phyloP scores from a whole-genome alignment of 495 filamentous ascomycete species.

The Cryomyces minteri region DNA sequence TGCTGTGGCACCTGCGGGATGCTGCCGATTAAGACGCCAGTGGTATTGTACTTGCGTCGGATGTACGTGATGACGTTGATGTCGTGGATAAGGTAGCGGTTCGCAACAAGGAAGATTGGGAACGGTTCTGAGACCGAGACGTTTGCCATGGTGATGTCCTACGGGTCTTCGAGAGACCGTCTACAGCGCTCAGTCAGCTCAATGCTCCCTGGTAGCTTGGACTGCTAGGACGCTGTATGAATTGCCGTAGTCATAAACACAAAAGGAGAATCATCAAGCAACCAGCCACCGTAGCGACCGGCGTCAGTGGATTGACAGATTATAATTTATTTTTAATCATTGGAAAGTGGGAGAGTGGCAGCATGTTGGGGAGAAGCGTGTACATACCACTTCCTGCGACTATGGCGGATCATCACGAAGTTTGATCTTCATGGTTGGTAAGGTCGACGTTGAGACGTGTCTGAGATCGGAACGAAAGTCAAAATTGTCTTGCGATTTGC shows the following conservation, averaged over 20 bases:
- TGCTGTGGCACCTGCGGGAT: conserved; percentile 85
- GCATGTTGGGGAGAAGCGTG: too few species aligned
- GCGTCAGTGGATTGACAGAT: conserved; percentile 88
- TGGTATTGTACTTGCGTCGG: conserved; percentile 66
- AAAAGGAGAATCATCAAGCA: conserved; percentile 2
- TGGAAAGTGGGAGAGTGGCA: conserved; percentile 10
- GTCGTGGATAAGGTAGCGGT: conserved; percentile 80
- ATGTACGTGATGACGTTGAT: conserved; percentile 61
- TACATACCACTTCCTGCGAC: too few species aligned
- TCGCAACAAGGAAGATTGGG: conserved; percentile 65
- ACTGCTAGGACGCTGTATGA: not conserved
- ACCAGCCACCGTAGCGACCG: not conserved
- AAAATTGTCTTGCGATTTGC: too few species aligned
- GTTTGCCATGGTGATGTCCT: conserved; percentile 11
- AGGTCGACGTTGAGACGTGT: too few species aligned
- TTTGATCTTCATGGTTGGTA: too few species aligned
- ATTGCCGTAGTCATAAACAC: conserved; percentile 12
- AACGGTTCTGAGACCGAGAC: conserved; percentile 27
- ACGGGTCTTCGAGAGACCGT: not conserved
- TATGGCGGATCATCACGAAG: too few species aligned
- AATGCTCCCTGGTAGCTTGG: not conserved
- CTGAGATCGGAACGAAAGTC: too few species aligned
- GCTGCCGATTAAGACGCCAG: conserved; percentile 70
- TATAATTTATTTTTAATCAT: conserved; percentile 52
- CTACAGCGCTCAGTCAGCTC: not conserved